Base-by-base conservation (phyloP, 1,284 basidiomycete species). In the Trichosporon sp. region DNA sequence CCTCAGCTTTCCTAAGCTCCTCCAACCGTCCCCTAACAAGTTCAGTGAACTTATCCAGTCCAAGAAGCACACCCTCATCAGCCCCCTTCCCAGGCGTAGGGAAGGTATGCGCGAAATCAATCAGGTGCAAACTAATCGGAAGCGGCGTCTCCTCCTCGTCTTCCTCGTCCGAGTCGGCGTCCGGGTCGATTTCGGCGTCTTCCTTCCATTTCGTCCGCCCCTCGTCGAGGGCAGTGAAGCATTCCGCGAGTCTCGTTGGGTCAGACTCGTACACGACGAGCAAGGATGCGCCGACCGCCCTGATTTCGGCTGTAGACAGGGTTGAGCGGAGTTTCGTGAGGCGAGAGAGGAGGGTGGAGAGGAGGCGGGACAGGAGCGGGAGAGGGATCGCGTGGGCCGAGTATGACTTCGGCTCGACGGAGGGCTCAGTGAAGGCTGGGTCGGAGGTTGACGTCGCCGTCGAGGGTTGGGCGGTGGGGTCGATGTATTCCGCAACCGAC, bases 91-190 rank as follows among this genome's bases (percentile, higher is more conserved):
- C 93, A 0, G 89, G 87, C 1, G 85, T 87, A 8, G 92, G 76
- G 43, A 87, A 86, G 3, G 94, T 92, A 83, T 98, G 96, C 2
- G 94, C 96, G 83, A 98, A 98, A 85, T 98, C 96, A 72, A 98
- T 98, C 74, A 97, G 84, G 72, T 90, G 91, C 70, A 96, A 86
- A 8, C 87, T 85, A 74, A 88, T 90, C 8, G 91, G 88, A 66
- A 61, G 51, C 10, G 1, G 81, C 81, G 11, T 83, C 79, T 74
- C 74, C 16, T 74, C 75, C 11, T 76, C 76, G 19, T 71, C 73
- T 2, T 64, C 69, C 37, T 71, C 70, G 0, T 85, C 84, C 2
- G 83, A 76, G 1, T 85, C 83, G 0, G 84, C 84, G 0, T 84
- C 79, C 71, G 71, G 43, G 12, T 71, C 73, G 64, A 59, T 70